These are phyloP conservation scores for Shiraia bambusicola DNA, from an alignment of 2,329 filamentous ascomycete species.

Conservation along the genomic window DNA sequence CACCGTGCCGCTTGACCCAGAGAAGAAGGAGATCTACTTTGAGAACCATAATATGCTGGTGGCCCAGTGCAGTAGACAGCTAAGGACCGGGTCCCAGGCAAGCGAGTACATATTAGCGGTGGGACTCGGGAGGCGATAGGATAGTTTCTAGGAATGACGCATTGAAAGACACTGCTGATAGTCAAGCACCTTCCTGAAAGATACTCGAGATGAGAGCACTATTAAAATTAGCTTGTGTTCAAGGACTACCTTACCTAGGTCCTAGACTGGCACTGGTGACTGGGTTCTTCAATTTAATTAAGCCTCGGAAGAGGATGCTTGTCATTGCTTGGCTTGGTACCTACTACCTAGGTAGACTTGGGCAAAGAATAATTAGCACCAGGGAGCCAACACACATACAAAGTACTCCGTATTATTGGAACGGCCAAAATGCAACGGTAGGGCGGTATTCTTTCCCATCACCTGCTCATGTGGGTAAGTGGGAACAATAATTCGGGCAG, in stretches of 20 bases:
- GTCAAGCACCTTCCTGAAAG: conserved; percentile 19
- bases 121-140: background rate
- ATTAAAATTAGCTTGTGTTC: conserved; percentile 5
- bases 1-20: conserved; percentile 15
- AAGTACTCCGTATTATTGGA: too few relatives aligned
- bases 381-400: background rate
- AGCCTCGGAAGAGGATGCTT: conserved; percentile 19
- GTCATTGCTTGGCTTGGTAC: conserved; percentile 22
- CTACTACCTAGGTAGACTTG: too few relatives aligned
- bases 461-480: too few relatives aligned
- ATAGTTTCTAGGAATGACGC: conserved; percentile 3
- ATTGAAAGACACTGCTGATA: conserved; percentile 7
- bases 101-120: too few relatives aligned
- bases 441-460: too few relatives aligned
- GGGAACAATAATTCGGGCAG: background rate
- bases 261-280: too few relatives aligned
- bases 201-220: conserved; percentile 2
- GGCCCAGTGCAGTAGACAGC: conserved; percentile 1
- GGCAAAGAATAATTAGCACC: background rate
- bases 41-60: conserved; percentile 1
- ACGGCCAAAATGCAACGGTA: background rate
- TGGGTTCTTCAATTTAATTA: too few relatives aligned
- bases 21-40: conserved; percentile 19
- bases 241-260: too few relatives aligned
- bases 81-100: too few relatives aligned